Evolutionary conservation across 148 eudicot species (phyloP).

Genomic region (Pouteria glomerata): DNA sequence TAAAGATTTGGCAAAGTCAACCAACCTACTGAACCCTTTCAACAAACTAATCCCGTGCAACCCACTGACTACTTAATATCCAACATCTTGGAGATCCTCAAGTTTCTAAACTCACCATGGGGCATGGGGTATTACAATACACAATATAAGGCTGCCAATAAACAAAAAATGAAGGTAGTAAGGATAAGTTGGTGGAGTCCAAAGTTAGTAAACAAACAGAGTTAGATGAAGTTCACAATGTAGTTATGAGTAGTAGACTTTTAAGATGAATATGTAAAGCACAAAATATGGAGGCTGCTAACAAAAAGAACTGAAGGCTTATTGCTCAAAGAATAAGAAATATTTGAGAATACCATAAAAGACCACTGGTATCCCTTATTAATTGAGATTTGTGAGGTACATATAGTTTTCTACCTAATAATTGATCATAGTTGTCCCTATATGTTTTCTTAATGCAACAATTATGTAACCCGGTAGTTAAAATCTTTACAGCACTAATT

Average conservation of each 20-base stretch:
- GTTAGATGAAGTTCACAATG: too few species aligned
- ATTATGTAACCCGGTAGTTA: neutral
- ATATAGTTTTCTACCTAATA: neutral
- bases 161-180: too few species aligned
- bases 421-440: neutral
- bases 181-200: too few species aligned
- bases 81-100: neutral
- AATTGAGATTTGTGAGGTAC: neutral
- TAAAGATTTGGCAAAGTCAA: neutral
- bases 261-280: neutral
- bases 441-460: neutral
- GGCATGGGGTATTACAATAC: too few species aligned
- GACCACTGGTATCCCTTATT: neutral
- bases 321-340: neutral
- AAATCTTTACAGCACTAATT: neutral
- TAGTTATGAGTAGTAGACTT: too few species aligned
- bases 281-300: neutral
- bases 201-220: too few species aligned
- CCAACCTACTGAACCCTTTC: neutral
- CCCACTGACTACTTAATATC: neutral
- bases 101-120: too few species aligned
- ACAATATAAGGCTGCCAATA: too few species aligned
- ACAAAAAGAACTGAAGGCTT: neutral
- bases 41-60: neutral
- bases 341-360: neutral